These are phyloP conservation scores for Sutorius eximius DNA, from an alignment of 1,284 basidiomycete genomes.

Conservation along the genomic window DNA sequence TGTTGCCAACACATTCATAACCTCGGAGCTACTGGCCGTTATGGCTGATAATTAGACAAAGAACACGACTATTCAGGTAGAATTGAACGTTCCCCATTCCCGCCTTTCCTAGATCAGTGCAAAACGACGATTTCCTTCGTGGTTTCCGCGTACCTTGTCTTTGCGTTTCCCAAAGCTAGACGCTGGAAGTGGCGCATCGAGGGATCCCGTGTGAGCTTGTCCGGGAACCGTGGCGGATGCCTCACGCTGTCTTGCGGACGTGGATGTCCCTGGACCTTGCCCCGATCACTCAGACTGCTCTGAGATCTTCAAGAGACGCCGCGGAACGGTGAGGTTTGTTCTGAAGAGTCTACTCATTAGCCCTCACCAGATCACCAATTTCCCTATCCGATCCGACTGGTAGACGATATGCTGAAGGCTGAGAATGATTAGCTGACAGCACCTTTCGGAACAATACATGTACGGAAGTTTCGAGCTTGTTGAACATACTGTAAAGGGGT, in stretches of 20 bases:
- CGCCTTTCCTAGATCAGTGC: too few relatives aligned
- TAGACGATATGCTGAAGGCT: background rate
- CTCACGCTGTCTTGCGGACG: background rate
- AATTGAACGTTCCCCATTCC: background rate
- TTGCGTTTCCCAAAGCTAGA: background rate
- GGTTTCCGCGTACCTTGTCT: constrained; percentile 2
- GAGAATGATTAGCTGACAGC: background rate
- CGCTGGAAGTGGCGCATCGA: background rate
- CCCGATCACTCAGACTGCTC: background rate
- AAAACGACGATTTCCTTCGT: background rate
- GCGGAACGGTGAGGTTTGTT: background rate
- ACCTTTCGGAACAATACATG: background rate
- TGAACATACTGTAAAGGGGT: background rate
- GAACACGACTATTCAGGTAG: too few relatives aligned
- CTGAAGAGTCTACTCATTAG: background rate
- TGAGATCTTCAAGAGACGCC: background rate
- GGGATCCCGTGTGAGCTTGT: background rate
- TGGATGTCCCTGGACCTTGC: background rate
- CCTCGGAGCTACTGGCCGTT: background rate
- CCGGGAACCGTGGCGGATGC: background rate
- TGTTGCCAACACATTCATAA: constrained; percentile 4
- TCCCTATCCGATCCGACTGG: background rate
- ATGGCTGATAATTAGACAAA: too few relatives aligned
- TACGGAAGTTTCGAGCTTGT: background rate
- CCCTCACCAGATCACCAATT: background rate